Conservation (phyloP, 495 filamentous ascomycete genomes). For the Aspergillus ellipticus region DNA sequence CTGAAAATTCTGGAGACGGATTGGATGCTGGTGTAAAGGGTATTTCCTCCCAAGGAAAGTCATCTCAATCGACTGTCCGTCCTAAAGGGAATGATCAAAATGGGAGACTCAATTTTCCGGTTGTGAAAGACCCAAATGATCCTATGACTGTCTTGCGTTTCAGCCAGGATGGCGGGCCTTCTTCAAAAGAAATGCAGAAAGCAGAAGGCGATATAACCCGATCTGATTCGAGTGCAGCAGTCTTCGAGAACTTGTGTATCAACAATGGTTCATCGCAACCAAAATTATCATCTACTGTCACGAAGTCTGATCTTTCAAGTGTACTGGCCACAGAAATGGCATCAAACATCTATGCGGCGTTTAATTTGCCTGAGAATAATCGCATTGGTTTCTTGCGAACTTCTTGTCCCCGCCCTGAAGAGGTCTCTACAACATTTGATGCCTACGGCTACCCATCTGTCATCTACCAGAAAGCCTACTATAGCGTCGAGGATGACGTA, state of each 20-base stretch:
- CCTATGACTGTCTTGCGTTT: slow-evolving; percentile 60
- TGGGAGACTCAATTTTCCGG: slow-evolving; percentile 57
- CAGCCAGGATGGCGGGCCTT: slow-evolving; percentile 57
- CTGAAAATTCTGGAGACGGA: background rate
- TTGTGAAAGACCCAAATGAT: slow-evolving; percentile 76
- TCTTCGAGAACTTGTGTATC: slow-evolving; percentile 9
- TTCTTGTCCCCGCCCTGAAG: slow-evolving; percentile 25
- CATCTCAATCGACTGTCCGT: slow-evolving; percentile 28
- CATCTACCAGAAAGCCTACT: slow-evolving; percentile 84
- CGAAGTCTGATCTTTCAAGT: slow-evolving; percentile 11
- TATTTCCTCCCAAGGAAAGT: slow-evolving; percentile 18
- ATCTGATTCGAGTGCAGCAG: slow-evolving; percentile 5
- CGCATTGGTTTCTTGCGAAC: slow-evolving; percentile 24
- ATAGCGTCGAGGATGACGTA: slow-evolving; percentile 82
- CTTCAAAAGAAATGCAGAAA: slow-evolving; percentile 35
- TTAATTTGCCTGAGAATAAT: slow-evolving; percentile 22
- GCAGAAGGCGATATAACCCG: slow-evolving; percentile 10
- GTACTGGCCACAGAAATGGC: slow-evolving; percentile 23
- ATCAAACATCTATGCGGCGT: slow-evolving; percentile 23
- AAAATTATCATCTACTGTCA: slow-evolving; percentile 23
- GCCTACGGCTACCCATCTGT: slow-evolving; percentile 46
- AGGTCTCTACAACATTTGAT: slow-evolving; percentile 28
- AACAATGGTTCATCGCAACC: slow-evolving; percentile 15
- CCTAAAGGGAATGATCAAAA: slow-evolving; percentile 24
- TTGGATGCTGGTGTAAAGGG: background rate